Conservation (phyloP, 176 grass and related monocot genomes). For the Zizania latifolia region DNA sequence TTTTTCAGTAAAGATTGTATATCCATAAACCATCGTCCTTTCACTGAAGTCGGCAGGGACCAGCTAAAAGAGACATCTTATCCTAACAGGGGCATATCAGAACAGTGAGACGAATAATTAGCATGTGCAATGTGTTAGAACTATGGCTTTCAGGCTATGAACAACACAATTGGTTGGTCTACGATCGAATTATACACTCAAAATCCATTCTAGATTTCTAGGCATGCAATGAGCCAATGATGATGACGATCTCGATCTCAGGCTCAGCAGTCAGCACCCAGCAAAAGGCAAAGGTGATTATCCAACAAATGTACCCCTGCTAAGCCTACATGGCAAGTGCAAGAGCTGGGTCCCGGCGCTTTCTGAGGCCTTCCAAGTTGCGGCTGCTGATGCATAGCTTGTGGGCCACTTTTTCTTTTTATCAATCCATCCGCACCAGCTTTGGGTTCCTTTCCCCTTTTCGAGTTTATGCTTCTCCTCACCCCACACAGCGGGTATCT, state of each 20-base stretch:
- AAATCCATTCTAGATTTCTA: background rate
- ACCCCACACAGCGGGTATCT: slow-evolving; percentile 37
- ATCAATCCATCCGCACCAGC: slow-evolving; percentile 62
- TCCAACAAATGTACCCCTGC: slow-evolving; percentile 11
- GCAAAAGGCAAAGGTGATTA: slow-evolving; percentile 29
- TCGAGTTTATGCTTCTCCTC: slow-evolving; percentile 66
- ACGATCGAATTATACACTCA: background rate
- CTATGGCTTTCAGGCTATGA: background rate
- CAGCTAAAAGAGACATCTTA: background rate
- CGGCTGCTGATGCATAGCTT: slow-evolving; percentile 51
- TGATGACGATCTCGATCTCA: slow-evolving; percentile 30
- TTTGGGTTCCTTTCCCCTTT: slow-evolving; percentile 83
- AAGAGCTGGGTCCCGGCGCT: slow-evolving; percentile 30
- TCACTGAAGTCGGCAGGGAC: background rate
- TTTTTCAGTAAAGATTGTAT: background rate
- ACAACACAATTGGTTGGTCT: background rate
- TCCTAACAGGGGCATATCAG: slow-evolving; percentile 10
- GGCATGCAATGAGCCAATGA: slow-evolving; percentile 25
- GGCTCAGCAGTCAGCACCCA: slow-evolving; percentile 23
- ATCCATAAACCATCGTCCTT: slow-evolving; percentile 3
- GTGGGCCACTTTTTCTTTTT: slow-evolving; percentile 77
- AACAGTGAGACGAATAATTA: background rate
- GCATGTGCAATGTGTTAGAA: background rate
- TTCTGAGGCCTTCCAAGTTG: slow-evolving; percentile 39
- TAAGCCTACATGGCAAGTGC: slow-evolving; percentile 33